These are phyloP conservation scores for Penicillium sp. DNA, from an alignment of 2,329 filamentous ascomycete species.

Conservation along the genomic window DNA sequence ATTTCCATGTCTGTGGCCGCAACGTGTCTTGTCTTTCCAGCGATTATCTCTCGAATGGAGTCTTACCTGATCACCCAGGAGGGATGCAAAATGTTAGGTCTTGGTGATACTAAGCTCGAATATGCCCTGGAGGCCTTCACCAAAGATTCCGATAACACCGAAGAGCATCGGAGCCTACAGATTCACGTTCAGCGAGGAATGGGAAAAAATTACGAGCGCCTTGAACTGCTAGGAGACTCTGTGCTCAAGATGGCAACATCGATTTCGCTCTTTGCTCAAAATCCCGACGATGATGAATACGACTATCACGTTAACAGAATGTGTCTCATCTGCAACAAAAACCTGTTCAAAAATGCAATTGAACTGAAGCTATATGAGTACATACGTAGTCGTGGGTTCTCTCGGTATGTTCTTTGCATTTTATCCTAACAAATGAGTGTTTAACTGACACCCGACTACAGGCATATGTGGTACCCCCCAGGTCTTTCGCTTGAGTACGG, in stretches of 20 bases:
- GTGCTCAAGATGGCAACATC: slow-evolving; percentile 96
- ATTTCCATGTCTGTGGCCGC: slow-evolving; percentile 67
- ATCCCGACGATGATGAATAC: slow-evolving; percentile 76
- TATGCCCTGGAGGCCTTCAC: slow-evolving; percentile 86
- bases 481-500: slow-evolving; percentile 71
- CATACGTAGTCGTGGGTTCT: slow-evolving; percentile 79
- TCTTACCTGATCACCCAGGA: slow-evolving; percentile 77
- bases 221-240: slow-evolving; percentile 90
- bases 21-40: slow-evolving; percentile 73
- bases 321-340: slow-evolving; percentile 86
- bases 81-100: slow-evolving; percentile 62
- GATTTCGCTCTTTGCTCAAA: slow-evolving; percentile 74
- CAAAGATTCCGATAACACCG: slow-evolving; percentile 83
- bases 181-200: slow-evolving; percentile 78
- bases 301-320: slow-evolving; percentile 88
- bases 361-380: slow-evolving; percentile 66
- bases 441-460: slow-evolving; percentile 24
- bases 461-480: slow-evolving; percentile 83
- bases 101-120: slow-evolving; percentile 60
- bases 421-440: not conserved
- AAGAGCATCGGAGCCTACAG: slow-evolving; percentile 65
- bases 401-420: slow-evolving; percentile 50
- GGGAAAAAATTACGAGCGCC: slow-evolving; percentile 90
- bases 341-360: slow-evolving; percentile 74
- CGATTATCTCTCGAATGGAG: slow-evolving; percentile 80